These are phyloP conservation scores for Phaffomyces antillensis DNA, from an alignment of 805 yeast genomes.

Conservation along the genomic window DNA sequence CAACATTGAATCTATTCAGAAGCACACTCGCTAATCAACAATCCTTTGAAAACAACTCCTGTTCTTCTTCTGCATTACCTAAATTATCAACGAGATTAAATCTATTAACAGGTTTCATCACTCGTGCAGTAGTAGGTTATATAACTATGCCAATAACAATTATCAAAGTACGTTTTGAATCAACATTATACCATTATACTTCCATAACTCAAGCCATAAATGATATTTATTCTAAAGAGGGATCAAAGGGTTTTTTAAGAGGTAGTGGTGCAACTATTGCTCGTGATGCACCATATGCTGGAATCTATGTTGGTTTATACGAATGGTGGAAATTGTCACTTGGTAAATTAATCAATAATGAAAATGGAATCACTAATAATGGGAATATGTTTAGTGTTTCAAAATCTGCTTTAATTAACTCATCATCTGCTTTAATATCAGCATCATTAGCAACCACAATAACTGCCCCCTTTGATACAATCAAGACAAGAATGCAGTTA, in stretches of 20 bases:
- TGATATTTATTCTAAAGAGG: constrained; percentile 46
- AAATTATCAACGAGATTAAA: constrained; percentile 64
- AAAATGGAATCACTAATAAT: not conserved
- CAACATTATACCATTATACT: constrained; percentile 63
- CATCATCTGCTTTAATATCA: constrained; percentile 69
- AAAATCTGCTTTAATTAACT: constrained; percentile 54
- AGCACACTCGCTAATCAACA: constrained; percentile 33
- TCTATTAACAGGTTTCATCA: constrained; percentile 65
- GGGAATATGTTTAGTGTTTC: constrained; percentile 20
- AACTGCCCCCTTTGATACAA: constrained; percentile 93
- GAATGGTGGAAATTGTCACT: constrained; percentile 60
- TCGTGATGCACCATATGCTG: constrained; percentile 96
- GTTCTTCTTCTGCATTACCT: constrained; percentile 47
- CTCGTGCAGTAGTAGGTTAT: constrained; percentile 77
- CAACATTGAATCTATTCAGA: constrained; percentile 61
- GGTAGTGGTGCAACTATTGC: constrained; percentile 85
- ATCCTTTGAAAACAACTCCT: constrained; percentile 4
- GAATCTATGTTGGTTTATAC: constrained; percentile 79
- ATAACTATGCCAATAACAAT: constrained; percentile 93
- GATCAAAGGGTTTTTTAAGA: constrained; percentile 66
- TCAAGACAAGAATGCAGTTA: constrained; percentile 87
- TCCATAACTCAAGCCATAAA: constrained; percentile 54
- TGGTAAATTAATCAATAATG: constrained; percentile 28
- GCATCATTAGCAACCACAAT: constrained; percentile 76
- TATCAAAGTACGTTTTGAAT: constrained; percentile 83